Base-by-base conservation (phyloP, 768 basidiomycete species). In the Pulveroboletus frians region DNA sequence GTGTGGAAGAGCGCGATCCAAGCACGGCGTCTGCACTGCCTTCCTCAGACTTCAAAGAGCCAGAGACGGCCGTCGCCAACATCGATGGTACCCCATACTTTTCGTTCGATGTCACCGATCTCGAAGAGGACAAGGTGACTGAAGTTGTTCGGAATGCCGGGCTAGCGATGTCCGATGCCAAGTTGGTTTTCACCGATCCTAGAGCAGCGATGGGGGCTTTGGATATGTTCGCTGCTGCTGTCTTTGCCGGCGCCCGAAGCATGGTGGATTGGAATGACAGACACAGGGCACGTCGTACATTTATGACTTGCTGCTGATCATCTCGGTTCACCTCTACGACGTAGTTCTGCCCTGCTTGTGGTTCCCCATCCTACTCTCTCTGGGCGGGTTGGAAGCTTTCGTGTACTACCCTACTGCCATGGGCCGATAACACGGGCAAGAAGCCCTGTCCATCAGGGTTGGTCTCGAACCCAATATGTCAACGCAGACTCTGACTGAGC, bases 351-450 rank as follows among this genome's bases (percentile, higher is more conserved):
- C 78, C 94, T 0, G 84, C 80, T 0, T 98, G 95, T 64, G 92
- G 93, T 4, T 79, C 84, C 0, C 76, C 77, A 2, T 79, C 83
- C 0, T 88, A 90, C 59, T 88, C 91, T 0, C 73, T 90, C 57
- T 97, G 95, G 95, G 92, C 82, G 4, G 95, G 95, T 0, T 99
- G 93, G 94, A 99, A 99, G 69, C 70, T 93, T 2, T 76, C 79
- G 4, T 99, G 95, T 66, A 72, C 77, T 6, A 77, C 87, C 0
- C 65, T 89, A 23, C 66, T 91, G 17, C 88, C 89, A 6, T 90
- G 89, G 85, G 74, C 78, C 6, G 76, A 85, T 52, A 83, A 83
- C 46, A 68, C 70, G 35, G 79, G 75, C 36, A 75, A 71, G 57
- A 80, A 79, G 58, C 83, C 83, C 4, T 92, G 90, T 71, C 78